Evolutionary conservation across 1,139 yeast species (phyloP), one percentile per base, ranked within the genome.

Genomic region (Yamadazyma taylorii): DNA sequence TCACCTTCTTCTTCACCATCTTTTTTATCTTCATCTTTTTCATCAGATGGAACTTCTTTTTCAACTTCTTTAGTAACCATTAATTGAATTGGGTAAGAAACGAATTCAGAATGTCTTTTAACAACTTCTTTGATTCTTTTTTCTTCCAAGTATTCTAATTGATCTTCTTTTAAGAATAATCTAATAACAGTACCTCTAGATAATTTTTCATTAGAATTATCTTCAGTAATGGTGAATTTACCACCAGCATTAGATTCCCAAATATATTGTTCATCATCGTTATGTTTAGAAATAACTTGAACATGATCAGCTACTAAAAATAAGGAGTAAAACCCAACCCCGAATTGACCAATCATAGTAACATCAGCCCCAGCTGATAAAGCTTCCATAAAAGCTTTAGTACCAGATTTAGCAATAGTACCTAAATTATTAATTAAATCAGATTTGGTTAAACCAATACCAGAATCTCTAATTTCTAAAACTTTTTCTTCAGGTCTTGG

Each of bases 231-330:
- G 58, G 97, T 88, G 78, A 92, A 94, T 74, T 94, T 92, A 66
- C 99, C 98, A 71, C 98, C 99, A 52, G 98, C 98, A 59, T 94
- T 89, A 39, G 98, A 92, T 77, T 94, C 98, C 99, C 99, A 94
- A 60, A 92, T 76, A 82, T 94, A 94, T 76, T 94, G 99, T 69
- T 92, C 98, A 67, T 94, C 99, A 61, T 94, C 98, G 65, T 94
- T 94, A 80, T 90, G 85, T 80, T 94, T 94, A 50, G 98, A 87
- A 66, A 94, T 88, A 56, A 94, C 98, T 76, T 92, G 97, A 50
- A 94, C 98, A 60, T 83, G 89, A 76, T 94, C 99, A 61, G 98
- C 98, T 63, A 94, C 98, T 77, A 94, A 83, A 87, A 94, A 94
- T 56, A 92, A 79, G 41, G 99, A 92, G 85, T 94, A 94, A 92